These are phyloP conservation scores for Fusarium secorum DNA, from an alignment of 2,329 filamentous ascomycete species.

Conservation along the genomic window DNA sequence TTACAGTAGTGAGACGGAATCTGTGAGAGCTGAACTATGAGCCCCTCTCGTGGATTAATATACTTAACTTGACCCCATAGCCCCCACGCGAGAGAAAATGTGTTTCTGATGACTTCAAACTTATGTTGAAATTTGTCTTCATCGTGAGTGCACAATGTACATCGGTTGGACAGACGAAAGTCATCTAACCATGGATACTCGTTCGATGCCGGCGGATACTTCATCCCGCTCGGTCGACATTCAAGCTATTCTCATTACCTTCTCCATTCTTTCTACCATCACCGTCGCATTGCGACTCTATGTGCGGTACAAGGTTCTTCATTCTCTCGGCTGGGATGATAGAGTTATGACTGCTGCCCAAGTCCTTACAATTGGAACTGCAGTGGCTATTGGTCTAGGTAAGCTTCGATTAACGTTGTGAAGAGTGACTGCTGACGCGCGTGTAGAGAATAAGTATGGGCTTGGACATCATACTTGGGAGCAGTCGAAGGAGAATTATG, in stretches of 20 bases:
- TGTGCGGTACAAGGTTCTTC: background rate
- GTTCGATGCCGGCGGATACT: background rate
- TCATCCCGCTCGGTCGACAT: constrained; percentile 15
- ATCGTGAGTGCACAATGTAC: background rate
- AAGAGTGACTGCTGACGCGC: background rate
- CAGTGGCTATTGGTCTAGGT: constrained; percentile 15
- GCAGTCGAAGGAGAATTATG: background rate
- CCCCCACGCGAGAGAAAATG: too few species aligned
- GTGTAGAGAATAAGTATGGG: constrained; percentile 13
- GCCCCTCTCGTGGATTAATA: background rate
- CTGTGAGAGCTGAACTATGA: background rate
- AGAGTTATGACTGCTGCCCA: constrained; percentile 8
- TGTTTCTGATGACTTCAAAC: background rate
- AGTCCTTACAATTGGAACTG: background rate
- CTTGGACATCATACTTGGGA: constrained; percentile 19
- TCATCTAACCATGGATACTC: background rate
- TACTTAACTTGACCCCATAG: background rate
- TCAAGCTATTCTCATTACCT: background rate
- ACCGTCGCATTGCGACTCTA: constrained; percentile 3
- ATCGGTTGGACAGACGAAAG: background rate
- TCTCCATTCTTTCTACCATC: constrained; percentile 7
- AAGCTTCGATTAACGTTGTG: rapidly evolving
- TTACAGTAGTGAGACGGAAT: background rate
- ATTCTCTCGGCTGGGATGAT: constrained; percentile 19
- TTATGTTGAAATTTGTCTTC: background rate